Evolutionary conservation across 2,329 filamentous ascomycete species (phyloP).

Genomic region (Thermomyces lanuginosus): DNA sequence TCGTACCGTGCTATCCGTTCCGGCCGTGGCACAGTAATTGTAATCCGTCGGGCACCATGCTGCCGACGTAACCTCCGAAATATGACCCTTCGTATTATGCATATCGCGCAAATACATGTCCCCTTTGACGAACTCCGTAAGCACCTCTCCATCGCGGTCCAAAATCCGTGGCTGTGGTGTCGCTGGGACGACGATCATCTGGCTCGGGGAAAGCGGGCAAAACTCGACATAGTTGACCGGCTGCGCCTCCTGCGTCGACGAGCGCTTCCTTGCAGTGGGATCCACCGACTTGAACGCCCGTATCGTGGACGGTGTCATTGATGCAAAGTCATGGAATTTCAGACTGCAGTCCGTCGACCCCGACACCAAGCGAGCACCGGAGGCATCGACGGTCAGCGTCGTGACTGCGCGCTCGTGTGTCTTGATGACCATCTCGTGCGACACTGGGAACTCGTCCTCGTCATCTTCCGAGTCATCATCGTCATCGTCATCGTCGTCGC

Average conservation of each 20-base stretch:
- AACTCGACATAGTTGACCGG: constrained; percentile 76
- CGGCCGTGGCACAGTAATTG: constrained; percentile 75
- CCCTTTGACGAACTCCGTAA: constrained; percentile 85
- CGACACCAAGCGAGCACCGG: constrained; percentile 72
- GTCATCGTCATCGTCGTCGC: constrained; percentile 34
- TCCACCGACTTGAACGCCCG: constrained; percentile 88
- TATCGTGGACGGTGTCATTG: constrained; percentile 87
- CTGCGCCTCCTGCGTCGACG: constrained; percentile 63
- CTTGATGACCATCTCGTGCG: constrained; percentile 82
- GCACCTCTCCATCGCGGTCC: constrained; percentile 68
- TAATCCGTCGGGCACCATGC: constrained; percentile 80
- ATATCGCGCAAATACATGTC: constrained; percentile 98
- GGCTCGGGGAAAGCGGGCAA: constrained; percentile 62
- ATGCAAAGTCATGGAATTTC: constrained; percentile 87
- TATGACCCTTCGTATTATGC: constrained; percentile 93
- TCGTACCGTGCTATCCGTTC: constrained; percentile 83
- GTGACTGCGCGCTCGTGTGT: constrained; percentile 83
- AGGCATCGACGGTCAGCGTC: constrained; percentile 65
- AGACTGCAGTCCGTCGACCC: constrained; percentile 80
- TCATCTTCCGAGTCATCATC: constrained; percentile 50
- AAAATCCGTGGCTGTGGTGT: constrained; percentile 82
- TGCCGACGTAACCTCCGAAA: constrained; percentile 76
- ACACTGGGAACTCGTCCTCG: constrained; percentile 77
- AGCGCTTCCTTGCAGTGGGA: constrained; percentile 59
- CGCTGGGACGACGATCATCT: constrained; percentile 74